Conservation (phyloP, 139 green algal species). For the Limnomonas spitsbergensis region DNA sequence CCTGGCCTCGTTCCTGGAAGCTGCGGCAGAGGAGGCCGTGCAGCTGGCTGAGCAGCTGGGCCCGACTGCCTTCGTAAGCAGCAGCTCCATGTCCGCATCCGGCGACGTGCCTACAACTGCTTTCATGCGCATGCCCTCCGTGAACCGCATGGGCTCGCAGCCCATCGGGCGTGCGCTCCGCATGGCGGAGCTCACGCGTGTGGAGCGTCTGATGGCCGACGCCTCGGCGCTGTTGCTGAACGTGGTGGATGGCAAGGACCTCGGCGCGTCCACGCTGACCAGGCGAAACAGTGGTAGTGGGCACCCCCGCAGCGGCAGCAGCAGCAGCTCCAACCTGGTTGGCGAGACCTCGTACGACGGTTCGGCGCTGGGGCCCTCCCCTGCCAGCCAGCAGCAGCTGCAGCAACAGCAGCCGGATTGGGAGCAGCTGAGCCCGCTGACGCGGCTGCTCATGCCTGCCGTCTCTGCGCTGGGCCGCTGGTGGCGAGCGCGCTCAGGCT, state of each 20-base stretch:
- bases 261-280: neutral
- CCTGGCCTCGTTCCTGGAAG: slow-evolving; percentile 2
- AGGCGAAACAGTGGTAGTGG: neutral
- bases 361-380: no score
- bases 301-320: neutral
- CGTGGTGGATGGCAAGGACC: slow-evolving; percentile 9
- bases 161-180: neutral
- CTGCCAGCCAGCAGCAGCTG: neutral
- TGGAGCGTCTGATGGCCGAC: slow-evolving; percentile 19
- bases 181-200: slow-evolving; percentile 7
- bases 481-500: neutral
- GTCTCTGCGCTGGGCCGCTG: neutral
- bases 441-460: neutral
- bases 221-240: neutral
- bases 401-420: neutral
- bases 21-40: slow-evolving; percentile 11
- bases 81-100: neutral
- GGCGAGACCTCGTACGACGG: neutral
- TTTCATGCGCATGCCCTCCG: neutral
- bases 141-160: neutral
- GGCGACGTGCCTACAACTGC: neutral
- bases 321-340: neutral
- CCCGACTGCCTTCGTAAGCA: neutral
- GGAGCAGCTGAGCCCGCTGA: neutral
- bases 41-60: slow-evolving; percentile 3